Conservation (phyloP, 2,329 filamentous ascomycete species). For the Talaromyces sp. region DNA sequence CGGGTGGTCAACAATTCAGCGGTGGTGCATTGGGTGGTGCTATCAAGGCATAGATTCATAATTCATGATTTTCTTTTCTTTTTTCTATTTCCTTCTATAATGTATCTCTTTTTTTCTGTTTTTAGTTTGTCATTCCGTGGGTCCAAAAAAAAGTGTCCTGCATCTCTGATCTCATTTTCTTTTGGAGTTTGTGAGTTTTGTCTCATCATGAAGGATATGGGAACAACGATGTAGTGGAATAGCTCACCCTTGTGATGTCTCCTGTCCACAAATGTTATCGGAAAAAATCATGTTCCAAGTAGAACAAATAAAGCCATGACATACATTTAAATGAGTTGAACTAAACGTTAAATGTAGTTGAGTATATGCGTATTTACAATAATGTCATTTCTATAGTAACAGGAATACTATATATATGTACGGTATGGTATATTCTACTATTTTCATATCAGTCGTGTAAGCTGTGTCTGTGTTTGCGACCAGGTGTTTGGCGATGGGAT, state of each 20-base stretch:
- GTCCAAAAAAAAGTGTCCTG: not conserved
- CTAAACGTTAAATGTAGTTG: not conserved
- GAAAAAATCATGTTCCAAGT: not conserved
- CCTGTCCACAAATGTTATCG: not conserved
- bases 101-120: not conserved
- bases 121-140: not conserved
- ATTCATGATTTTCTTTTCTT: conserved; percentile 5
- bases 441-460: not conserved
- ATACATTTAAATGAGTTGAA: not conserved
- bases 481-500: too few relatives aligned
- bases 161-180: not conserved
- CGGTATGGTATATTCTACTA: not conserved
- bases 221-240: not conserved
- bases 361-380: not conserved
- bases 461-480: not conserved
- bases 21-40: conserved; percentile 49
- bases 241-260: not conserved
- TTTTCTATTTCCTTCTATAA: conserved; percentile 19
- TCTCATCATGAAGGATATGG: conserved; percentile 1
- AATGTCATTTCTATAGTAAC: not conserved
- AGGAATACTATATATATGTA: not conserved
- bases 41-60: conserved; percentile 42
- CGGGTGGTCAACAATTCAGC: conserved; percentile 47
- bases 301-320: not conserved
- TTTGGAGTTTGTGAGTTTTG: conserved; percentile 1